Percentiles rank a stretch among this genome's conserved stretches.
Conservation (phyloP, 345 rosid genomes). For the Eucalyptus regnans region DNA sequence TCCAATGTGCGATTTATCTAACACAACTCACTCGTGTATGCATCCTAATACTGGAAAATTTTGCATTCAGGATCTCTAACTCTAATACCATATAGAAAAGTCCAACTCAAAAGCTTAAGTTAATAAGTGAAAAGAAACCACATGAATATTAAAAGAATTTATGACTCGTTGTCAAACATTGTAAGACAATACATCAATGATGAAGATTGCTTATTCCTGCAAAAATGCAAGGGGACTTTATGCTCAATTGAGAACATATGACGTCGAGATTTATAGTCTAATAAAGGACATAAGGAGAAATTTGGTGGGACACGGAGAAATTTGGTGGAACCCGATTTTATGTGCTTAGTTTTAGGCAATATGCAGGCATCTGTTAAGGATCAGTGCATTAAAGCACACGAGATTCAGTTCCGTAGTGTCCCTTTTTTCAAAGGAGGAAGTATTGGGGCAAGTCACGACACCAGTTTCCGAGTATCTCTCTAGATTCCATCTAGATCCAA, state of each 20-base stretch:
- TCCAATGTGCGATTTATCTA: no score
- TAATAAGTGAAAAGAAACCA: background rate
- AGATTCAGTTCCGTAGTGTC: background rate
- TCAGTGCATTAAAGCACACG: background rate
- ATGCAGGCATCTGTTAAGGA: background rate
- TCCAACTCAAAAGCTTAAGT: background rate
- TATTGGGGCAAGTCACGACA: background rate
- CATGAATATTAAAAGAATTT: no score
- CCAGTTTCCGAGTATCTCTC: background rate
- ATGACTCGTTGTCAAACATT: background rate
- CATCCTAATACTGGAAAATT: no score
- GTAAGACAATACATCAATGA: no score
- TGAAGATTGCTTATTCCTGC: background rate
- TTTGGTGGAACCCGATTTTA: background rate
- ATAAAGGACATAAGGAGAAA: background rate
- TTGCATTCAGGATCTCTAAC: no score
- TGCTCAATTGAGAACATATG: background rate
- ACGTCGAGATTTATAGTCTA: background rate
- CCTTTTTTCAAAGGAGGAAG: background rate
- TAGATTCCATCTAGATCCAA: background rate
- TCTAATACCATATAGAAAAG: no score
- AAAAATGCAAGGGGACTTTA: background rate
- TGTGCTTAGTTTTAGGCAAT: background rate
- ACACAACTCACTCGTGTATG: accelerated
- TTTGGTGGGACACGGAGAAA: background rate